Percentiles rank a stretch among this genome's conserved stretches.
Conservation (phyloP, 495 filamentous ascomycete species). For the Xylaria acuta region DNA sequence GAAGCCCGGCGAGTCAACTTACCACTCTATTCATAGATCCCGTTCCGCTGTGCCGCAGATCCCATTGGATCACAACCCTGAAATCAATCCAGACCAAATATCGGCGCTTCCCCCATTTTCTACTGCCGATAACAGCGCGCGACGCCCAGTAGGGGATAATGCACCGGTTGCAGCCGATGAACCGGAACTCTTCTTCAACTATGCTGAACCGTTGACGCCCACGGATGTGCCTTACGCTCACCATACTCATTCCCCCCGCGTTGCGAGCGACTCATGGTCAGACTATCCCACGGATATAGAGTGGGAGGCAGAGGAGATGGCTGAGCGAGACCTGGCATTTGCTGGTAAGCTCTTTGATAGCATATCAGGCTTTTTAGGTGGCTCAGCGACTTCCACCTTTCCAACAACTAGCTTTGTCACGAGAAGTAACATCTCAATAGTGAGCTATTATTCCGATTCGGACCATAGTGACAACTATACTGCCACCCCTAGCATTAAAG, state of each 20-base stretch:
- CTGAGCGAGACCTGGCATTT: slow-evolving; percentile 32
- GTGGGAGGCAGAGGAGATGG: slow-evolving; percentile 22
- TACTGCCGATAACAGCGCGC: neutral
- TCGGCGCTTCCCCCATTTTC: neutral
- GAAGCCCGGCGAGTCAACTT: neutral
- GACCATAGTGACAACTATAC: neutral
- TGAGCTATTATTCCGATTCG: slow-evolving; percentile 28
- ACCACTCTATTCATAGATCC: neutral
- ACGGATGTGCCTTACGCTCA: slow-evolving; percentile 18
- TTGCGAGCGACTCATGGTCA: slow-evolving; percentile 20
- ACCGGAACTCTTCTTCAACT: neutral
- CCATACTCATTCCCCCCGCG: neutral
- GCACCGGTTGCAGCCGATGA: neutral
- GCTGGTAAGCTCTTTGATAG: slow-evolving; percentile 36
- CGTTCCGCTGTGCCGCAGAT: neutral
- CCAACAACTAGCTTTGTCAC: slow-evolving; percentile 26
- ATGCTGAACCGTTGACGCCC: slow-evolving; percentile 22
- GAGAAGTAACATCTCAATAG: slow-evolving; percentile 37
- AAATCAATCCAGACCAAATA: neutral
- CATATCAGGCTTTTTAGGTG: slow-evolving; percentile 20
- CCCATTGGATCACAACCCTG: neutral
- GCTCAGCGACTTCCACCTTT: slow-evolving; percentile 21
- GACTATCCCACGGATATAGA: slow-evolving; percentile 12
- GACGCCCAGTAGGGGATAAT: neutral
- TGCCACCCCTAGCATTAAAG: neutral